phyloP scores from a whole-genome alignment of 2,329 filamentous ascomycete genomes.

The Colletotrichum viniferum region DNA sequence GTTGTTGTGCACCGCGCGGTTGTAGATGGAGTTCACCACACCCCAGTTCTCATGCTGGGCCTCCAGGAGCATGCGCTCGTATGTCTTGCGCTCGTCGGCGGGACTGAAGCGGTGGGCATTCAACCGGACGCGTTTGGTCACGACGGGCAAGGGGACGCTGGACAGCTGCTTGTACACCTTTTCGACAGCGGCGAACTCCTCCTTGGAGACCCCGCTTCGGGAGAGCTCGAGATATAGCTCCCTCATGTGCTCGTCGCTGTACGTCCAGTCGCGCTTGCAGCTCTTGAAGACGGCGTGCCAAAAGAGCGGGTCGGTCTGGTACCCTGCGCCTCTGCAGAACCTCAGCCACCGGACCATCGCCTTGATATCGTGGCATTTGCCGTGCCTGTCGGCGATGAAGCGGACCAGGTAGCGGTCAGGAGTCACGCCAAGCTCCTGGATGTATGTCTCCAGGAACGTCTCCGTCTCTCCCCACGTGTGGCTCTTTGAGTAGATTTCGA shows the following conservation, averaged over 20 bases:
- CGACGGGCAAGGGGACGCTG: conserved; percentile 6
- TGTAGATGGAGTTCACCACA: conserved; percentile 43
- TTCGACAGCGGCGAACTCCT: conserved; percentile 12
- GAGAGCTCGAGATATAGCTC: conserved; percentile 35
- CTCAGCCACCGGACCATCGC: conserved; percentile 45
- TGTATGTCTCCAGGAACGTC: conserved; percentile 41
- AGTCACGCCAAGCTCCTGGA: conserved; percentile 36
- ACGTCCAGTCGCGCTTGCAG: conserved; percentile 41
- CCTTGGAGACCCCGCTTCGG: conserved; percentile 27
- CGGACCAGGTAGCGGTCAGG: conserved; percentile 42
- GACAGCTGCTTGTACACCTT: not conserved
- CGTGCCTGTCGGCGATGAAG: conserved; percentile 48
- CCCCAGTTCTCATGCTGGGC: conserved; percentile 35
- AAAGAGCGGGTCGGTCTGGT: conserved; percentile 39
- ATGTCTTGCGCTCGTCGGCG: conserved; percentile 34
- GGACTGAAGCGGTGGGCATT: conserved; percentile 24
- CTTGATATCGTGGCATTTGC: conserved; percentile 38
- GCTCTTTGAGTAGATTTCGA: conserved; percentile 40
- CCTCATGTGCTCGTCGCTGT: conserved; percentile 38
- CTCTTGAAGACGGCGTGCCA: conserved; percentile 43
- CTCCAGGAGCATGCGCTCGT: conserved; percentile 45
- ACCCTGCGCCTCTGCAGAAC: conserved; percentile 39
- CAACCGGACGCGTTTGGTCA: conserved; percentile 19
- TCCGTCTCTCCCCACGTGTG: conserved; percentile 45
- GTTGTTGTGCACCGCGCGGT: conserved; percentile 33